Conservation (phyloP, 495 filamentous ascomycete species). For the Trichoderma reesei region DNA sequence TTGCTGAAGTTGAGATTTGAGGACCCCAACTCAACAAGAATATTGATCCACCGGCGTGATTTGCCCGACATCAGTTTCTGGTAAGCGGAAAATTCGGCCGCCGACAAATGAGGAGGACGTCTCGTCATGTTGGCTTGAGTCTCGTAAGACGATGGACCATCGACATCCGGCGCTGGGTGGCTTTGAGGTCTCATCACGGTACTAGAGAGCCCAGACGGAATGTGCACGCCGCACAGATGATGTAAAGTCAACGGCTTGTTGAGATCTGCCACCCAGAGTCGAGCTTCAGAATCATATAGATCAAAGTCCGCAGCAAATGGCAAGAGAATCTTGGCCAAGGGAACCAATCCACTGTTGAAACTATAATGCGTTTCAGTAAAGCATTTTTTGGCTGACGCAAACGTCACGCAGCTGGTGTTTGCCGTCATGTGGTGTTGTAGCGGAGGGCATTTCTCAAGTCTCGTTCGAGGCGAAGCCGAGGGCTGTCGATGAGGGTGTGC, state of each 20-base stretch:
- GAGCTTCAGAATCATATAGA: conserved; percentile 20
- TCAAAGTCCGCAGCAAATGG: conserved; percentile 10
- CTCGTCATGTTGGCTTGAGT: conserved; percentile 42
- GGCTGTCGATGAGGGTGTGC: not conserved
- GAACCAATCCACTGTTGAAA: not conserved
- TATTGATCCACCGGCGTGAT: conserved; percentile 35
- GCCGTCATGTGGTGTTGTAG: not conserved
- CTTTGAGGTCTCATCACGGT: conserved; percentile 4
- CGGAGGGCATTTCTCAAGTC: not conserved
- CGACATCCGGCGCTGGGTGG: not conserved
- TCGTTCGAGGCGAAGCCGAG: not conserved
- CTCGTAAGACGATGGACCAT: conserved; percentile 45
- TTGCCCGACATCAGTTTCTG: conserved; percentile 38
- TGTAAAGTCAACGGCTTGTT: conserved; percentile 23
- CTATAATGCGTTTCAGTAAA: not conserved
- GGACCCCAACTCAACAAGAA: conserved; percentile 42
- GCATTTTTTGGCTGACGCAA: not conserved
- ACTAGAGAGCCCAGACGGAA: conserved; percentile 14
- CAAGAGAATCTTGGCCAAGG: not conserved
- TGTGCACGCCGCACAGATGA: conserved; percentile 23
- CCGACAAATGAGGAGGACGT: conserved; percentile 35
- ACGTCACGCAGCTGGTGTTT: not conserved
- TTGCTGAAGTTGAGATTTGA: conserved; percentile 45
- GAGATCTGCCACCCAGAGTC: conserved; percentile 25
- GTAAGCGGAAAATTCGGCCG: conserved; percentile 42